phyloP scores from a whole-genome alignment of 495 filamentous ascomycete genomes.

The Annulohypoxylon moriforme region DNA sequence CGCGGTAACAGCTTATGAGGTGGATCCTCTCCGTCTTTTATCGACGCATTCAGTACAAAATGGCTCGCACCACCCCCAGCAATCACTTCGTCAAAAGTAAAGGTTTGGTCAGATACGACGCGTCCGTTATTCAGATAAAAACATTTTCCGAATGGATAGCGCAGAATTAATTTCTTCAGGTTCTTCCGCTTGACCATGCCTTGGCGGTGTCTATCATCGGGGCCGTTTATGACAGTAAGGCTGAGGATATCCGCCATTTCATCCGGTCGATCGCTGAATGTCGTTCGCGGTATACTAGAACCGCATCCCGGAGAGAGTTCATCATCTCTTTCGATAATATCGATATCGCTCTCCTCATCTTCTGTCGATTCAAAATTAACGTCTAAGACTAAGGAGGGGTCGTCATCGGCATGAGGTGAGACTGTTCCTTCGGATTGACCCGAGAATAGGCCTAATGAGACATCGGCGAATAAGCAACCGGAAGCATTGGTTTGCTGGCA shows the following conservation, averaged over 20 bases:
- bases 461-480: constrained; percentile 39
- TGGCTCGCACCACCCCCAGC: constrained; percentile 22
- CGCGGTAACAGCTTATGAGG: constrained; percentile 33
- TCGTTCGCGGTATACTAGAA: constrained; percentile 3
- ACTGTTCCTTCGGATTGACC: constrained; percentile 10
- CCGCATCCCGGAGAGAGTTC: not conserved
- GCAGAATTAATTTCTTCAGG: constrained; percentile 35
- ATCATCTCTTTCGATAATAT: not conserved
- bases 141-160: constrained; percentile 39
- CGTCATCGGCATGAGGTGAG: constrained; percentile 11
- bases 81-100: constrained; percentile 28
- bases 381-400: constrained; percentile 1
- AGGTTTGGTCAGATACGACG: constrained; percentile 23
- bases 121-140: constrained; percentile 40
- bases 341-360: constrained; percentile 23
- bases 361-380: constrained; percentile 32
- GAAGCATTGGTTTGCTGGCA: constrained; percentile 38
- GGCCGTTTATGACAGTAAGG: not conserved
- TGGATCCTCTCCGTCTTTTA: constrained; percentile 6
- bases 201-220: constrained; percentile 1
- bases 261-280: constrained; percentile 22
- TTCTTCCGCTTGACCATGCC: constrained; percentile 33
- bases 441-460: constrained; percentile 30
- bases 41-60: constrained; percentile 9
- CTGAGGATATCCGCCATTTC: constrained; percentile 40